Evolutionary conservation across 352 stramenopile species (phyloP).

Genomic region (Globisporangium spinosum): DNA sequence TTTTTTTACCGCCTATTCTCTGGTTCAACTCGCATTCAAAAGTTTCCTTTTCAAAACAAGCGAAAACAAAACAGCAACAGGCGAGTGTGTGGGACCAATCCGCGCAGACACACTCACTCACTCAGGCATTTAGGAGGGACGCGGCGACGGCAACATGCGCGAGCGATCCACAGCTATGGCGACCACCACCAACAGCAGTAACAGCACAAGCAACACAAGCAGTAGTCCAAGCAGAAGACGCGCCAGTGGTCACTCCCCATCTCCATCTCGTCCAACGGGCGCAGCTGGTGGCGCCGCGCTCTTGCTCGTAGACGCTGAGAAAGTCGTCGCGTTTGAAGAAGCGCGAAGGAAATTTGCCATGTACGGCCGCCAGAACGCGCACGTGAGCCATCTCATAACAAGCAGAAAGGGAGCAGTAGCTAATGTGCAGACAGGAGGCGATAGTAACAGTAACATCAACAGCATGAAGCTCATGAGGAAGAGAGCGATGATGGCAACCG

Average conservation of each 20-base stretch:
- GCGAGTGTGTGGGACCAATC: neutral
- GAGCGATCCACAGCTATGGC: neutral
- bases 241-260: neutral
- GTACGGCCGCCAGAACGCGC: constrained; percentile 43
- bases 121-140: neutral
- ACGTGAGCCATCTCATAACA: constrained; percentile 36
- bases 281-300: neutral
- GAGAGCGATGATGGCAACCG: neutral
- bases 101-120: neutral
- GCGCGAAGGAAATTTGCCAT: constrained; percentile 43
- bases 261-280: neutral
- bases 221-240: neutral
- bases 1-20: neutral
- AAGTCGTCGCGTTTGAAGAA: constrained; percentile 17
- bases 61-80: neutral
- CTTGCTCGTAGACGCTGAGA: neutral
- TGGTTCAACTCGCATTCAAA: neutral
- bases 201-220: neutral
- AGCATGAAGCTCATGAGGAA: neutral
- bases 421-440: neutral
- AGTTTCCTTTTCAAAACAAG: neutral
- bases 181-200: neutral
- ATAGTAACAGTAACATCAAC: neutral
- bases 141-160: neutral
- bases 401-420: constrained; percentile 11